Conservation (phyloP, 768 basidiomycete genomes). For the Russula sp. region DNA sequence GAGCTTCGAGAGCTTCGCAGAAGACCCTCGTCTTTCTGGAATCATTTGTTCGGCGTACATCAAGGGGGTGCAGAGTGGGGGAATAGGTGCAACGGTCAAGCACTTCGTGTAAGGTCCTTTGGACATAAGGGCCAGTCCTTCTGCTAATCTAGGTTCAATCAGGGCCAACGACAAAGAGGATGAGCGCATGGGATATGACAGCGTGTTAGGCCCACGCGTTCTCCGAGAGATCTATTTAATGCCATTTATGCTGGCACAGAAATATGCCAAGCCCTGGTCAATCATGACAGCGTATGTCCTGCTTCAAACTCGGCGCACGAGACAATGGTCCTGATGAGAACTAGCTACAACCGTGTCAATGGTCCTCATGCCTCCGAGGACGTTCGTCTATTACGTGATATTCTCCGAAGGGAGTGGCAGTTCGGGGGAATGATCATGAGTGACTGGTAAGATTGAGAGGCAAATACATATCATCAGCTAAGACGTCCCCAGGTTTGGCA, state of each 20-base stretch:
- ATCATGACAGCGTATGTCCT: constrained; percentile 56
- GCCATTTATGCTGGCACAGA: constrained; percentile 56
- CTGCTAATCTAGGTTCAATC: constrained; percentile 4
- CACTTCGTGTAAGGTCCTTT: constrained; percentile 59
- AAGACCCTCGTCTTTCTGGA: constrained; percentile 72
- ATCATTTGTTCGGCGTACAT: constrained; percentile 65
- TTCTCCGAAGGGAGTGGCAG: constrained; percentile 54
- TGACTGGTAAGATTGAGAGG: constrained; percentile 52
- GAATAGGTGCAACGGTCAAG: constrained; percentile 73
- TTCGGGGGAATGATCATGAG: constrained; percentile 74
- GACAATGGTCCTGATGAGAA: neutral
- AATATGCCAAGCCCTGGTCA: constrained; percentile 47
- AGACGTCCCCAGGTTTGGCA: constrained; percentile 51
- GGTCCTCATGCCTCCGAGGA: constrained; percentile 70
- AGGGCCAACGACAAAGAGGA: constrained; percentile 81
- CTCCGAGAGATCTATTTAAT: constrained; percentile 55
- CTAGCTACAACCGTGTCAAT: constrained; percentile 69
- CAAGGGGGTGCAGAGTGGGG: constrained; percentile 70
- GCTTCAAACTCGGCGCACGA: neutral
- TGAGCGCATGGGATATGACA: constrained; percentile 58
- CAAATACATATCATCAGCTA: neutral
- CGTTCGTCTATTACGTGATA: constrained; percentile 46
- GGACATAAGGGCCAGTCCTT: neutral
- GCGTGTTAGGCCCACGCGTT: constrained; percentile 44
- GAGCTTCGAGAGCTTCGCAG: constrained; percentile 76